Evolutionary conservation across 2,329 filamentous ascomycete species (phyloP), one percentile per base, ranked within the genome.

Genomic region (Ophiosphaerella korrae): DNA sequence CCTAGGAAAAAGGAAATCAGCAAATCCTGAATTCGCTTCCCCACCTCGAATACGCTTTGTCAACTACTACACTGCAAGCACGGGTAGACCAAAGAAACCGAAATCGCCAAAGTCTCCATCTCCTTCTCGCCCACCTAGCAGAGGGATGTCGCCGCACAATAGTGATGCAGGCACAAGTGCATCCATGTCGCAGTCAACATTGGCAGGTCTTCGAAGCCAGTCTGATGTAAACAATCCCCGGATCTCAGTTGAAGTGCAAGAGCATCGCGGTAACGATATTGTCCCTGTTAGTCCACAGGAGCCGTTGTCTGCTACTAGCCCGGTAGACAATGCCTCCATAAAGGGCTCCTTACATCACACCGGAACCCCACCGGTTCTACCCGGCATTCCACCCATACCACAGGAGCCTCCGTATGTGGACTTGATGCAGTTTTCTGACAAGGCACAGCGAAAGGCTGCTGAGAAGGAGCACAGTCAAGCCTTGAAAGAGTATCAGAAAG

Each of bases 31-130:
- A 18, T 57, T 59, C 43, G 62, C 44, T 40, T 65, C 54, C 57
- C 75, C 76, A 2, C 76, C 78, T 2, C 79, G 87, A 45, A 83
- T 94, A 9, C 82, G 91, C 13, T 96, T 96, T 64, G 80, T 90
- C 50, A 96, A 96, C 68, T 96, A 96, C 70, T 96, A 93, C 68
- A 96, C 92, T 1, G 83, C 89, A n/a, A 92, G 89, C 58, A 88
- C 88, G 8, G 92, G 92, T 3, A 80, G 84, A 51, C 80, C 82
- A 2, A 92, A 78, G 62, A 76, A 74, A 57, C 70, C 72, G 5
- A 75, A 75, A 51, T 68, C 88, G 60, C 73, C 74, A 21, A 66
- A 65, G 12, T 65, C 63, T 3, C 59, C 66, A 8, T 64, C 64
- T 5, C 55, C 61, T 2, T 62, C 63, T 1, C 53, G 50, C 2